Conservation (phyloP, 2,329 filamentous ascomycete genomes). For the Septoria linicola region DNA sequence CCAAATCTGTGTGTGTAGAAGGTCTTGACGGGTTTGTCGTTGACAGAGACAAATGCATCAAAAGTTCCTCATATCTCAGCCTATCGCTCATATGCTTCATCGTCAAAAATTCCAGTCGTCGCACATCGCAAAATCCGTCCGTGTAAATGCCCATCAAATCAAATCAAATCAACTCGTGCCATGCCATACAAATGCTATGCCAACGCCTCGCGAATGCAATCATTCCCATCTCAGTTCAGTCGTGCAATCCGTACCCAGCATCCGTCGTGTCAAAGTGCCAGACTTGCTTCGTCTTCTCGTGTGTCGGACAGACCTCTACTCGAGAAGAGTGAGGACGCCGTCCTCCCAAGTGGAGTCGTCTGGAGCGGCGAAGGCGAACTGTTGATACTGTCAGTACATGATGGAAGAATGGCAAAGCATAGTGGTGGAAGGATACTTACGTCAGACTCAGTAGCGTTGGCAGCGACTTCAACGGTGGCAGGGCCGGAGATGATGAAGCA, state of each 20-base stretch:
- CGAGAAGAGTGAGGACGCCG: neutral
- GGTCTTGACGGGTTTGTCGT: too few species aligned
- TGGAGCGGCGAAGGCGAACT: neutral
- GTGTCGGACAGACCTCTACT: neutral
- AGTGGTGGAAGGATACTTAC: neutral
- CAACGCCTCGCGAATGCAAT: neutral
- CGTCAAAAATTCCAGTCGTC: too few species aligned
- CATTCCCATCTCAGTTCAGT: neutral
- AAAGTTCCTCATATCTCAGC: too few species aligned
- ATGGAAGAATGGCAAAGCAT: too few species aligned
- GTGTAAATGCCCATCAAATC: too few species aligned
- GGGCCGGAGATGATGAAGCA: neutral
- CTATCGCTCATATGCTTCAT: too few species aligned
- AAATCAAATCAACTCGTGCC: too few species aligned
- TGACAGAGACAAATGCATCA: too few species aligned
- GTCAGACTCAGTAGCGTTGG: neutral
- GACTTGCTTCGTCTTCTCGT: too few species aligned
- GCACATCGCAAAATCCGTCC: too few species aligned
- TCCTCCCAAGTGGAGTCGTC: neutral
- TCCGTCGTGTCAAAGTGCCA: neutral
- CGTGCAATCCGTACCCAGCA: neutral
- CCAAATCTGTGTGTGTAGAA: too few species aligned
- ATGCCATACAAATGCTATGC: neutral
- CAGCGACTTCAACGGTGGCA: neutral
- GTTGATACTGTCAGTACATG: neutral